Conservation (phyloP, 345 rosid species). For the Hibiscus tridactylites region DNA sequence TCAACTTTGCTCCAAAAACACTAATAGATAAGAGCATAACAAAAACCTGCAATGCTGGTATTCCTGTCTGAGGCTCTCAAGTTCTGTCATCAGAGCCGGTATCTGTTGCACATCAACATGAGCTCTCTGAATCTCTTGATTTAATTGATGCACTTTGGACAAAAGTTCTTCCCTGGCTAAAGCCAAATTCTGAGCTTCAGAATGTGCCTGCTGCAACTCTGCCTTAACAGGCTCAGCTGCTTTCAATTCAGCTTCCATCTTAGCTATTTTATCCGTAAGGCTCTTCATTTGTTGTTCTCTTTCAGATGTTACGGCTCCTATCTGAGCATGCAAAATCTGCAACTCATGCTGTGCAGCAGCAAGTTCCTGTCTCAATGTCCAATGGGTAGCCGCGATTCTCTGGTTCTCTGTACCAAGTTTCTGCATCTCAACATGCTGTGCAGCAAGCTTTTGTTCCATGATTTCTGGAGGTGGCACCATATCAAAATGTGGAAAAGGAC, state of each 20-base stretch:
- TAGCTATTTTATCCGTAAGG: constrained; percentile 55
- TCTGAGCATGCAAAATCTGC: constrained; percentile 68
- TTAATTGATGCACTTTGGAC: constrained; percentile 65
- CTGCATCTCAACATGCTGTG: constrained; percentile 82
- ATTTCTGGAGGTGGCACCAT: constrained; percentile 76
- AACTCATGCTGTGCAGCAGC: constrained; percentile 88
- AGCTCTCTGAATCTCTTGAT: constrained; percentile 67
- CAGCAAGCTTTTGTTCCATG: constrained; percentile 81
- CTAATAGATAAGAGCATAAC: constrained; percentile 13
- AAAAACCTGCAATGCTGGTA: constrained; percentile 86
- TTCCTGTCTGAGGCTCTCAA: constrained; percentile 76
- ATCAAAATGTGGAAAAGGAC: constrained; percentile 49
- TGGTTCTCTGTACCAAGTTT: constrained; percentile 84
- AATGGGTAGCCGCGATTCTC: constrained; percentile 76
- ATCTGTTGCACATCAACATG: constrained; percentile 71
- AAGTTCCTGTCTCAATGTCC: constrained; percentile 70
- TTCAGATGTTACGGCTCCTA: constrained; percentile 61
- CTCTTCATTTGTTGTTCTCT: constrained; percentile 73
- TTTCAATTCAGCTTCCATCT: constrained; percentile 73
- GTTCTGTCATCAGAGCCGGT: constrained; percentile 72
- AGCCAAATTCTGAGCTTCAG: constrained; percentile 64
- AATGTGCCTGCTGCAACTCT: constrained; percentile 67
- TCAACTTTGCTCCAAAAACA: constrained; percentile 4
- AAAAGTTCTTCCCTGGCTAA: constrained; percentile 73
- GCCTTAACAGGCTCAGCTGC: constrained; percentile 56